Evolutionary conservation across 805 yeast genomes (phyloP).

Genomic region (Saccharomycopsis synnaedendra): DNA sequence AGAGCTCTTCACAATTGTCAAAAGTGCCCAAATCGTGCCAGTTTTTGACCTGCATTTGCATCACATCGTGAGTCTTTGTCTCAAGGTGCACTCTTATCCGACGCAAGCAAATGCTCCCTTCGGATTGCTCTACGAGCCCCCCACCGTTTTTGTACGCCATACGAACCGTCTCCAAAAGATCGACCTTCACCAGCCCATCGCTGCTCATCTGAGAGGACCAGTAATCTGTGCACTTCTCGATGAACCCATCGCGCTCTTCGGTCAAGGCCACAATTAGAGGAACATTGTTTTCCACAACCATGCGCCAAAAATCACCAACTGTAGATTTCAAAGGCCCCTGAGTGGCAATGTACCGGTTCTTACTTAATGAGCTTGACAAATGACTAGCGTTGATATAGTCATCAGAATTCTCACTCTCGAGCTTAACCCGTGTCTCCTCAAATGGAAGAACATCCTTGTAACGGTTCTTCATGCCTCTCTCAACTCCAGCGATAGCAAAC

Average conservation of each 20-base stretch:
- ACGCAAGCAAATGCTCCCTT: background rate
- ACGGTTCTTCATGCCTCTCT: conserved; percentile 69
- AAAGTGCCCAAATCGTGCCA: conserved; percentile 83
- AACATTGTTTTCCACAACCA: conserved; percentile 50
- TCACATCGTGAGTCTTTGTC: conserved; percentile 31
- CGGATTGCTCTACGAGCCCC: background rate
- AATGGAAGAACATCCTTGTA: conserved; percentile 84
- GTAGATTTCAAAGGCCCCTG: conserved; percentile 82
- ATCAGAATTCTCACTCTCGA: conserved; percentile 24
- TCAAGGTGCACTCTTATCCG: conserved; percentile 15
- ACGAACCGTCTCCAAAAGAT: conserved; percentile 10
- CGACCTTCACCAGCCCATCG: conserved; percentile 17
- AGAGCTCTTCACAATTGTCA: conserved; percentile 25
- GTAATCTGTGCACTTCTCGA: conserved; percentile 72
- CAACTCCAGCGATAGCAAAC: conserved; percentile 55
- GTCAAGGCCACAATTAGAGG: conserved; percentile 69
- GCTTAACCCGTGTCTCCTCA: conserved; percentile 72
- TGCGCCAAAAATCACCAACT: conserved; percentile 75
- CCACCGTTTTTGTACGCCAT: conserved; percentile 7
- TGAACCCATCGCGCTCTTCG: conserved; percentile 61
- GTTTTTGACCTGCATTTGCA: conserved; percentile 64
- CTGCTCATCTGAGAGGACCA: conserved; percentile 51
- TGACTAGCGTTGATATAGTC: conserved; percentile 85
- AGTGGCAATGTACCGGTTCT: conserved; percentile 54
- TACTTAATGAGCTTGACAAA: conserved; percentile 23